Evolutionary conservation across 805 yeast genomes (phyloP).

Genomic region (Kurtzmaniella fragi): DNA sequence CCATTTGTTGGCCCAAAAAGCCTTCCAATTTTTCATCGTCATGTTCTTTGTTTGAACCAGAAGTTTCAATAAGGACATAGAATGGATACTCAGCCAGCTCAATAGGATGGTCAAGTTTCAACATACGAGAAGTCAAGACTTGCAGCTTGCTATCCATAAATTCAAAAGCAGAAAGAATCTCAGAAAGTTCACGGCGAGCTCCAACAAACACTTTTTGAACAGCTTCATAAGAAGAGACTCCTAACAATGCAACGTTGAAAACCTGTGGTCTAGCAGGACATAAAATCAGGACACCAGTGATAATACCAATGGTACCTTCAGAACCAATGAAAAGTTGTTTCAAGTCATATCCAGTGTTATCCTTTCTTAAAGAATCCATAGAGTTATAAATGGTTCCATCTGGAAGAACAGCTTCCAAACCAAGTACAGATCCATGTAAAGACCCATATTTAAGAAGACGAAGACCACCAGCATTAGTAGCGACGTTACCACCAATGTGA

Average conservation of each 20-base stretch:
- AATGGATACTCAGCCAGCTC: constrained; percentile 76
- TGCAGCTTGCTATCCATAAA: constrained; percentile 81
- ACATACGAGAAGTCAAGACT: constrained; percentile 54
- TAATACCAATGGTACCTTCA: constrained; percentile 88
- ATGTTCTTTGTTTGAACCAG: constrained; percentile 92
- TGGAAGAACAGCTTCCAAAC: constrained; percentile 88
- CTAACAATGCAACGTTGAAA: constrained; percentile 84
- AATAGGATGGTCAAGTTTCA: constrained; percentile 67
- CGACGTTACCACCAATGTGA: constrained; percentile 91
- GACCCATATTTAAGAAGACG: constrained; percentile 86
- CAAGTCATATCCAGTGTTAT: constrained; percentile 91
- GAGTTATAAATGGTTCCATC: constrained; percentile 80
- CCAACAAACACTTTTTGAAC: constrained; percentile 76
- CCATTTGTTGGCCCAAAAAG: constrained; percentile 82
- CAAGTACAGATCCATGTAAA: constrained; percentile 85
- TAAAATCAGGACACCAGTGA: constrained; percentile 84
- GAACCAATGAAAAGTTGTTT: constrained; percentile 91
- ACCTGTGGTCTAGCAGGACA: constrained; percentile 88
- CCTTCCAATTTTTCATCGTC: constrained; percentile 85
- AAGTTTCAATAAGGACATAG: constrained; percentile 87
- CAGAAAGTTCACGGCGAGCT: constrained; percentile 76
- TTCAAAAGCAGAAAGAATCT: constrained; percentile 88
- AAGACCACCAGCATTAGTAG: constrained; percentile 95
- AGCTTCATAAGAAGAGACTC: constrained; percentile 73
- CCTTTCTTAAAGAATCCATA: constrained; percentile 83